phyloP scores from a whole-genome alignment of 192 early-diverging fungal species.

The Podila verticillata region DNA sequence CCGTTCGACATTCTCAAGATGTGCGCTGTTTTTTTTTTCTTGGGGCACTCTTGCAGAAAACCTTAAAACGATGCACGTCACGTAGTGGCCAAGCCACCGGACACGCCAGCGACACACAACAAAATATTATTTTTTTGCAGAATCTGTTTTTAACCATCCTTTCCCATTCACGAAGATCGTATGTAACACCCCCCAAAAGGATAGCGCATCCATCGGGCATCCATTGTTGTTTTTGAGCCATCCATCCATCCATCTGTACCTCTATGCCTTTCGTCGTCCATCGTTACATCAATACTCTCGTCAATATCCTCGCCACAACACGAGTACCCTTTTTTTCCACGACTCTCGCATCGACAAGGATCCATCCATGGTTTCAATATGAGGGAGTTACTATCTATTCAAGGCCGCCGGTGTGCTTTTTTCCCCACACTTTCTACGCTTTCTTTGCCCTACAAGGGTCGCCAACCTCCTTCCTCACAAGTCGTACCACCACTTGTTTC shows the following conservation, averaged over 20 bases:
- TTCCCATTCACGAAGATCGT: slow-evolving; percentile 4
- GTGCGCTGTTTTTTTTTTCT: neutral
- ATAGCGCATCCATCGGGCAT: neutral
- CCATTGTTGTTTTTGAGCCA: neutral
- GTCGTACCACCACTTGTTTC: too few relatives aligned
- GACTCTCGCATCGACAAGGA: neutral
- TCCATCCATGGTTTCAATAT: too few relatives aligned
- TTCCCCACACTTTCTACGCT: too few relatives aligned
- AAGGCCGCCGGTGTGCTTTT: too few relatives aligned
- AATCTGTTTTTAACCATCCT: slow-evolving; percentile 1
- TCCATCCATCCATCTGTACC: slow-evolving; percentile 1
- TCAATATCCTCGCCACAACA: neutral
- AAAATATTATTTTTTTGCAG: neutral
- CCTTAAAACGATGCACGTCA: neutral
- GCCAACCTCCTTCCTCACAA: too few relatives aligned
- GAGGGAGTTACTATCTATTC: too few relatives aligned
- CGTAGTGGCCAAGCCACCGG: neutral
- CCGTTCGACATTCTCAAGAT: neutral
- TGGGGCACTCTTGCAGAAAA: neutral
- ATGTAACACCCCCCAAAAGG: slow-evolving; percentile 5
- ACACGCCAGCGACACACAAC: neutral
- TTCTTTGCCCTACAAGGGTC: too few relatives aligned
- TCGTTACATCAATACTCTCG: neutral
- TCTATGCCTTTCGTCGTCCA: neutral
- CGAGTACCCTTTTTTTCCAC: neutral